These are phyloP conservation scores for Alternaria postmessia DNA, from an alignment of 2,329 filamentous ascomycete genomes.

Conservation along the genomic window DNA sequence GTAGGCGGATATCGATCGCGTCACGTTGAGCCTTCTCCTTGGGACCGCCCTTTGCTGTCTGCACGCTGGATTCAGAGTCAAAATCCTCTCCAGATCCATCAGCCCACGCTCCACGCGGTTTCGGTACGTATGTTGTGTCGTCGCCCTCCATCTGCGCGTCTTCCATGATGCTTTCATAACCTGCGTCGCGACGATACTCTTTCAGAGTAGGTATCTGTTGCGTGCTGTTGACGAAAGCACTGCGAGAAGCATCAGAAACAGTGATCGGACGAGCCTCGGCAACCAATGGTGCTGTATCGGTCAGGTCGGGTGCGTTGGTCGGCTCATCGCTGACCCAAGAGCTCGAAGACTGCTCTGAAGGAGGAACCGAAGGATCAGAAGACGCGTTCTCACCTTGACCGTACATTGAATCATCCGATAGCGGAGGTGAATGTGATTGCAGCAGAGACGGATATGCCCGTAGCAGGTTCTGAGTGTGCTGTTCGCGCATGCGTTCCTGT, in stretches of 20 bases:
- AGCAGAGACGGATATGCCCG: slow-evolving; percentile 18
- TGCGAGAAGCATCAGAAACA: slow-evolving; percentile 46
- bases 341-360: slow-evolving; percentile 28
- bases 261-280: slow-evolving; percentile 20
- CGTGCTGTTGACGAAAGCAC: slow-evolving; percentile 55
- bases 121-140: slow-evolving; percentile 15
- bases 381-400: slow-evolving; percentile 19
- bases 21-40: slow-evolving; percentile 18
- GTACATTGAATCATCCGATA: slow-evolving; percentile 30
- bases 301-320: slow-evolving; percentile 26
- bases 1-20: slow-evolving; percentile 13
- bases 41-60: slow-evolving; percentile 34
- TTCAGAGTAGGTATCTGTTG: slow-evolving; percentile 50
- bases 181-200: slow-evolving; percentile 22
- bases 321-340: slow-evolving; percentile 31
- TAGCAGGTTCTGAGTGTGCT: slow-evolving; percentile 50
- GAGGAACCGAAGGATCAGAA: slow-evolving; percentile 27
- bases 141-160: slow-evolving; percentile 38
- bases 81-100: slow-evolving; percentile 52
- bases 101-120: slow-evolving; percentile 36
- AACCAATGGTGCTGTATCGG: slow-evolving; percentile 15
- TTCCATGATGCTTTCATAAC: slow-evolving; percentile 20
- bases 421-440: slow-evolving; percentile 32
- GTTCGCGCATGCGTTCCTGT: slow-evolving; percentile 45
- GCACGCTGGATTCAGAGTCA: slow-evolving; percentile 30